A percentile compares a stretch with the other conserved stretches of the same genome.
Evolutionary conservation across 2,329 filamentous ascomycete genomes (phyloP).

Genomic region (Aspergillus sp.): DNA sequence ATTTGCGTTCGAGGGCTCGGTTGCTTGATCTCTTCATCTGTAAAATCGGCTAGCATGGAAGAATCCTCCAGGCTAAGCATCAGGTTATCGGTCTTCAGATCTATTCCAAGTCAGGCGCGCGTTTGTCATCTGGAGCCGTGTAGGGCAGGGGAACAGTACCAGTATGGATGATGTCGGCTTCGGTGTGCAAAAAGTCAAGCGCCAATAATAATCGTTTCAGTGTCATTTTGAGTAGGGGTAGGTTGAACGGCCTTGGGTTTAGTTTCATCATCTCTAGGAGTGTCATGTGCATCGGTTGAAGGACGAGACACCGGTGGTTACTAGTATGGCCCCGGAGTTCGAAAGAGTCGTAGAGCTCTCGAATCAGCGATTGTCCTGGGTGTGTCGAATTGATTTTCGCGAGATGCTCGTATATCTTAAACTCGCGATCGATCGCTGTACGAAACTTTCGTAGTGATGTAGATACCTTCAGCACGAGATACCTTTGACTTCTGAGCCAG

Average conservation of each 20-base stretch:
- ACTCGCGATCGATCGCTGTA: slow-evolving; percentile 15
- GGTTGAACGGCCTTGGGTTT: slow-evolving; percentile 16
- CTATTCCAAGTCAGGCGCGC: slow-evolving; percentile 7
- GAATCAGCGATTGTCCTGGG: slow-evolving; percentile 17
- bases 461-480: slow-evolving; percentile 26
- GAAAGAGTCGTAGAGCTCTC: slow-evolving; percentile 23
- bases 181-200: slow-evolving; percentile 27
- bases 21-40: slow-evolving; percentile 13
- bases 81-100: slow-evolving; percentile 36
- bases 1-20: slow-evolving; percentile 21
- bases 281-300: slow-evolving; percentile 21
- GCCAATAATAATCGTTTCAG: slow-evolving; percentile 22
- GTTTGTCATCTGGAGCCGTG: background rate
- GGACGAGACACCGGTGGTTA: slow-evolving; percentile 20
- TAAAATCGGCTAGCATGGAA: slow-evolving; percentile 20
- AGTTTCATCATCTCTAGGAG: slow-evolving; percentile 22
- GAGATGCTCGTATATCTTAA: slow-evolving; percentile 19
- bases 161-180: slow-evolving; percentile 24
- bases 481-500: slow-evolving; percentile 10
- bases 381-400: slow-evolving; percentile 15
- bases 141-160: slow-evolving; percentile 12
- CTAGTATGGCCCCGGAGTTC: background rate
- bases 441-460: slow-evolving; percentile 10
- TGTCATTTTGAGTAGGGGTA: slow-evolving; percentile 20
- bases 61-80: slow-evolving; percentile 25